Evolutionary conservation across 106 monocot genomes (phyloP).

Genomic region (Posidonia australis): DNA sequence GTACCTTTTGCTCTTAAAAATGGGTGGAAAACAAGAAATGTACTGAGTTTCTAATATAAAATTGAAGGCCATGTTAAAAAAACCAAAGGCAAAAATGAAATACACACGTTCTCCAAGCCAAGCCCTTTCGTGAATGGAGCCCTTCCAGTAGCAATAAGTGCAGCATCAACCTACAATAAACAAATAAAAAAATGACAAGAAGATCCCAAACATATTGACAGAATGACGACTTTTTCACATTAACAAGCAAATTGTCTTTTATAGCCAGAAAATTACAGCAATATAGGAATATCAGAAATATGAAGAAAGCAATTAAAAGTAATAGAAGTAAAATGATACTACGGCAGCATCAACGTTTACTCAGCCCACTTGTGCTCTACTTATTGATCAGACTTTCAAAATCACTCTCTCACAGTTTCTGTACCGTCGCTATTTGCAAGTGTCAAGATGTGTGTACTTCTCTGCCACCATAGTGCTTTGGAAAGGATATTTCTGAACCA

Average conservation of each 20-base stretch:
- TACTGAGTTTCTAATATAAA: neutral
- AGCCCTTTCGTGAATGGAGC: slow-evolving; percentile 96
- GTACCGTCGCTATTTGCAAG: no score
- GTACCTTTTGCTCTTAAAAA: neutral
- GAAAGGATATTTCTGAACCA: no score
- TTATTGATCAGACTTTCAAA: no score
- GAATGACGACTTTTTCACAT: neutral
- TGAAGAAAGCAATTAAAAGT: neutral
- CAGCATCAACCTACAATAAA: slow-evolving; percentile 79
- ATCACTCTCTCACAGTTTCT: no score
- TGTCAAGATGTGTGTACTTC: no score
- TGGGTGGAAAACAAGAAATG: neutral
- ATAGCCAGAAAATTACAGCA: no score
- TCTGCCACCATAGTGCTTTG: no score
- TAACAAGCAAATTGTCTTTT: neutral
- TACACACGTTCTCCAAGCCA: slow-evolving; percentile 81
- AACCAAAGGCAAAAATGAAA: neutral
- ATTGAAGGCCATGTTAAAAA: neutral
- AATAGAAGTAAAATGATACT: neutral
- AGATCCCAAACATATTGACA: neutral
- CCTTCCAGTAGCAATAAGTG: slow-evolving; percentile 95
- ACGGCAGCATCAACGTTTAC: no score
- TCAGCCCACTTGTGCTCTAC: no score
- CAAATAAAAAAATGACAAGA: slow-evolving; percentile 4
- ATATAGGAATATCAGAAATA: no score